These are phyloP conservation scores for Sabuloglossum arenarium DNA, from an alignment of 495 filamentous ascomycete genomes.

Conservation along the genomic window DNA sequence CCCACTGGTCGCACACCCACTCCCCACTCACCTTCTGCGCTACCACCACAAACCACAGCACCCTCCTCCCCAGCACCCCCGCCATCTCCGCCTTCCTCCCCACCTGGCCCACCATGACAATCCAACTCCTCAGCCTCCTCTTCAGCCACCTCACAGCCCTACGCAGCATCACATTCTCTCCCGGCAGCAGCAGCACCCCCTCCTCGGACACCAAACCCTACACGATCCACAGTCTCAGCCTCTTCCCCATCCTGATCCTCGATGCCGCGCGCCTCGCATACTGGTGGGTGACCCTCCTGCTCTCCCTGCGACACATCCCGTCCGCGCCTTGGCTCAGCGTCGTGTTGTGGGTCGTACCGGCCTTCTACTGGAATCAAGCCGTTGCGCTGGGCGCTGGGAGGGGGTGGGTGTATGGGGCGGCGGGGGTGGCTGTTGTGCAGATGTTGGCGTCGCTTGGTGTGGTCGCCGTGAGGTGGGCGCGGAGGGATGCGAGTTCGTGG, in stretches of 20 bases:
- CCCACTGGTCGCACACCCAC: neutral
- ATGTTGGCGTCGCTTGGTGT: neutral
- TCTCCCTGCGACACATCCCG: neutral
- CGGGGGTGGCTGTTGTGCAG: neutral
- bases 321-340: neutral
- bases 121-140: neutral
- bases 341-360: neutral
- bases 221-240: too few relatives aligned
- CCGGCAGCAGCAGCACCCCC: neutral
- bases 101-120: neutral
- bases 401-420: neutral
- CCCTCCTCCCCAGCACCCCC: neutral
- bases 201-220: too few relatives aligned
- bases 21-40: neutral
- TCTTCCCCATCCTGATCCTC: neutral
- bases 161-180: neutral
- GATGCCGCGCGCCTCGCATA: neutral
- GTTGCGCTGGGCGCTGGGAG: neutral
- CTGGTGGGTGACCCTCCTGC: neutral
- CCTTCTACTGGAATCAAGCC: neutral
- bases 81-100: neutral
- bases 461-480: neutral
- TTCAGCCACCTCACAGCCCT: neutral
- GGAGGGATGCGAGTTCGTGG: neutral
- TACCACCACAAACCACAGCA: neutral